These are phyloP conservation scores for Fraxinus sp. DNA, from an alignment of 305 asterid species.

Conservation along the genomic window DNA sequence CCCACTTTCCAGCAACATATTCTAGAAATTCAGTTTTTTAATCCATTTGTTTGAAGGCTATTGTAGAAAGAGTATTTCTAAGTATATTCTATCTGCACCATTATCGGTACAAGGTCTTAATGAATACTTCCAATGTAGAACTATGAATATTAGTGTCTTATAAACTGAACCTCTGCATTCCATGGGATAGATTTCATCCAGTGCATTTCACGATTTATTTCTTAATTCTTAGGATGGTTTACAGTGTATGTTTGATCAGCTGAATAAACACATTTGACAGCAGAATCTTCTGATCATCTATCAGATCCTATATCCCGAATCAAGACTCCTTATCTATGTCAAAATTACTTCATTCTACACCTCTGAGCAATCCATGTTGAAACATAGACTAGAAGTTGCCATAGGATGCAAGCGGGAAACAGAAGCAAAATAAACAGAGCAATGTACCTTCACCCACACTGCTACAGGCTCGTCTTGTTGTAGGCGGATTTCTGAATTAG, in stretches of 20 bases:
- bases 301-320: background rate
- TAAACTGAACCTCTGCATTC: background rate
- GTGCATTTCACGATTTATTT: background rate
- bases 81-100: background rate
- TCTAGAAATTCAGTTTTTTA: background rate
- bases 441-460: slow-evolving; percentile 92
- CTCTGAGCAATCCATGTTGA: slow-evolving; percentile 5
- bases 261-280: background rate
- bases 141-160: background rate
- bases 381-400: background rate
- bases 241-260: background rate
- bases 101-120: background rate
- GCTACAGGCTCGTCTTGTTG: slow-evolving; percentile 77
- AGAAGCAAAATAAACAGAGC: slow-evolving; percentile 15
- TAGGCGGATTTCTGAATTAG: slow-evolving; percentile 41
- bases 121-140: slow-evolving; percentile 9
- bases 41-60: background rate
- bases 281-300: slow-evolving; percentile 9
- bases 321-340: background rate
- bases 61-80: background rate
- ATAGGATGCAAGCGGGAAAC: slow-evolving; percentile 10
- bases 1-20: background rate
- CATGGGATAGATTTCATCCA: background rate
- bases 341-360: background rate
- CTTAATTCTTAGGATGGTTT: slow-evolving; percentile 1